These are phyloP conservation scores for Leccinum boreale DNA, from an alignment of 768 basidiomycete genomes.

Conservation along the genomic window DNA sequence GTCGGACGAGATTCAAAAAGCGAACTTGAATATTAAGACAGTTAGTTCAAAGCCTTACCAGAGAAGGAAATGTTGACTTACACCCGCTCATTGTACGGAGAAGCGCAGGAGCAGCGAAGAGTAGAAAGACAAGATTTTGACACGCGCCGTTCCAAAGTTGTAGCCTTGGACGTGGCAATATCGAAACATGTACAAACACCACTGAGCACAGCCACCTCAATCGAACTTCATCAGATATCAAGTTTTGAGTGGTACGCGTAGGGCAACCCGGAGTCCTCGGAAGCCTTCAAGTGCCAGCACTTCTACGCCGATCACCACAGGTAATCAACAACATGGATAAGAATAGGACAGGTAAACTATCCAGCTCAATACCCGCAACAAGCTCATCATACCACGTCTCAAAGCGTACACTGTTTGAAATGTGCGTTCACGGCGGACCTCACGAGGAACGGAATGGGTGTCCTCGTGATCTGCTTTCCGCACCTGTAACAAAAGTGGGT, in stretches of 20 bases:
- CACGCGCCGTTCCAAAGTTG: slow-evolving; percentile 16
- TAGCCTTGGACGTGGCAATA: slow-evolving; percentile 29
- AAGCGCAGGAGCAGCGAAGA: slow-evolving; percentile 22
- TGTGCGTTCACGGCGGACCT: slow-evolving; percentile 32
- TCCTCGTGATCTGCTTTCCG: slow-evolving; percentile 42
- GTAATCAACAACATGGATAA: background rate
- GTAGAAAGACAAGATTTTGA: slow-evolving; percentile 19
- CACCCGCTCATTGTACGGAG: slow-evolving; percentile 72
- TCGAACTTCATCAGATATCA: no score
- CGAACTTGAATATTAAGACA: slow-evolving; percentile 50
- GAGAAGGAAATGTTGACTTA: slow-evolving; percentile 37
- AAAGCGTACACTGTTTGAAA: slow-evolving; percentile 32
- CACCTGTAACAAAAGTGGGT: slow-evolving; percentile 56
- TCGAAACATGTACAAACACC: slow-evolving; percentile 28
- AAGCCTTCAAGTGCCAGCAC: background rate
- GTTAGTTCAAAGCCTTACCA: background rate
- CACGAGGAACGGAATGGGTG: slow-evolving; percentile 32
- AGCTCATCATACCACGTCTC: background rate
- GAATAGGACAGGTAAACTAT: background rate
- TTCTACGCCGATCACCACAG: background rate
- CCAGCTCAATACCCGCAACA: background rate
- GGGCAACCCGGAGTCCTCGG: no score
- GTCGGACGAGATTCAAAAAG: slow-evolving; percentile 96
- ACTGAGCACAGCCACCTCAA: slow-evolving; percentile 12
- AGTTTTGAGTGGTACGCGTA: no score